These are phyloP conservation scores for Aspergillus pseudoviridinutans DNA, from an alignment of 2,329 filamentous ascomycete species.

Conservation along the genomic window DNA sequence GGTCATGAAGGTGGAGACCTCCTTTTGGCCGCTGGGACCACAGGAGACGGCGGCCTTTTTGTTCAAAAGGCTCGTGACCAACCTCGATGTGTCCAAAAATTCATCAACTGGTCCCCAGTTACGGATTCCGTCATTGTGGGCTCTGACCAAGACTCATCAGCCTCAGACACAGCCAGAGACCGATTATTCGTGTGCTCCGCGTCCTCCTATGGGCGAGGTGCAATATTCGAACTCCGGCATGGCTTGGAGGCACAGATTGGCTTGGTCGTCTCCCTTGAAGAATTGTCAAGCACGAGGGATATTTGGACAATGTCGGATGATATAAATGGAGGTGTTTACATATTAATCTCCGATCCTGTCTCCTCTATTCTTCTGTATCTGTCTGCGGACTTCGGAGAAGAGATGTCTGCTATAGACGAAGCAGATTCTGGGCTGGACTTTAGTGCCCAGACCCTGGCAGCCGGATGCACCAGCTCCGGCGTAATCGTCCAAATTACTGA, in stretches of 20 bases:
- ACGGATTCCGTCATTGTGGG: constrained; percentile 42
- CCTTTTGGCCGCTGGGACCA: constrained; percentile 74
- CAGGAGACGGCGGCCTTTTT: constrained; percentile 73
- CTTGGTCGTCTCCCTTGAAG: constrained; percentile 37
- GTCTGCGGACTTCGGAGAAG: constrained; percentile 34
- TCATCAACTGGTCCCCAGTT: constrained; percentile 60
- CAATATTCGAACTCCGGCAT: constrained; percentile 64
- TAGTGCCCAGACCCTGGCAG: constrained; percentile 42
- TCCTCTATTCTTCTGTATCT: constrained; percentile 37
- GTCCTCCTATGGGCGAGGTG: constrained; percentile 55
- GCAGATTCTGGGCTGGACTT: constrained; percentile 38
- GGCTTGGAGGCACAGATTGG: constrained; percentile 67
- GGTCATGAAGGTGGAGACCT: constrained; percentile 67
- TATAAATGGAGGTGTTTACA: constrained; percentile 30
- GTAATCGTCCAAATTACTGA: constrained; percentile 43
- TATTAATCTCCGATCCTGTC: constrained; percentile 41
- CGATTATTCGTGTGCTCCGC: constrained; percentile 65
- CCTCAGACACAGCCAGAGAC: constrained; percentile 42
- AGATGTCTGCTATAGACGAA: constrained; percentile 38
- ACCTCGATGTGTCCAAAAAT: constrained; percentile 53
- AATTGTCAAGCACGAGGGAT: constrained; percentile 37
- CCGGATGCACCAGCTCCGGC: constrained; percentile 33
- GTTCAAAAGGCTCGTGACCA: constrained; percentile 59
- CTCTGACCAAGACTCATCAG: constrained; percentile 11
- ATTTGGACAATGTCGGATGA: constrained; percentile 43